Percentiles rank a stretch among this genome's conserved stretches.
Evolutionary conservation across 306 rosid species (phyloP).

Genomic region (Argentina anserina): DNA sequence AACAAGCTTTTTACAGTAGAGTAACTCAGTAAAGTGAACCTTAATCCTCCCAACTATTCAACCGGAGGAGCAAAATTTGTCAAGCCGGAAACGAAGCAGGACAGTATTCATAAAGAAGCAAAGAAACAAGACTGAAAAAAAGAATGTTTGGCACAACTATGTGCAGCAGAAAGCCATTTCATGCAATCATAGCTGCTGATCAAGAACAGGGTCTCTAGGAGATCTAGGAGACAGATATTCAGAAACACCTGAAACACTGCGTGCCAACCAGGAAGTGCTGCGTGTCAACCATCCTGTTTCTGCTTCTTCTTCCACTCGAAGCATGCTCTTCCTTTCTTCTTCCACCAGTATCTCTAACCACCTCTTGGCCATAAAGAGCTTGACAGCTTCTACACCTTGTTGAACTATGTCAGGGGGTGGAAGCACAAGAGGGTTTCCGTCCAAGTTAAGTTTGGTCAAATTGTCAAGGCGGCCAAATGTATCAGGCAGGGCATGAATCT

Average conservation of each 20-base stretch:
- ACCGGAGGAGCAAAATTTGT: slow-evolving; percentile 9
- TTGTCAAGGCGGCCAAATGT: slow-evolving; percentile 85
- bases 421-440: slow-evolving; percentile 72
- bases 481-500: slow-evolving; percentile 77
- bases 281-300: slow-evolving; percentile 74
- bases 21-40: slow-evolving; percentile 1
- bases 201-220: slow-evolving; percentile 62
- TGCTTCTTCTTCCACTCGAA: slow-evolving; percentile 45
- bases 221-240: slow-evolving; percentile 60
- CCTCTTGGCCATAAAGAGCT: slow-evolving; percentile 72
- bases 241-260: slow-evolving; percentile 40
- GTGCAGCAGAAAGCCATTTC: neutral
- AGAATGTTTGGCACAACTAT: neutral
- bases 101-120: slow-evolving; percentile 2
- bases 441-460: slow-evolving; percentile 78
- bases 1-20: neutral
- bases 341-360: slow-evolving; percentile 70
- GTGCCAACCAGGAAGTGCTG: slow-evolving; percentile 84
- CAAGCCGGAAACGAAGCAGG: slow-evolving; percentile 5
- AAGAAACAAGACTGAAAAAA: neutral
- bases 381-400: slow-evolving; percentile 69
- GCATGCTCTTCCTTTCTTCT: slow-evolving; percentile 64
- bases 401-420: slow-evolving; percentile 72
- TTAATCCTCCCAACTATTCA: slow-evolving; percentile 5
- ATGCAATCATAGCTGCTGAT: slow-evolving; percentile 67